Conservation (phyloP, 495 filamentous ascomycete species). For the Stereocaulon alpinum region DNA sequence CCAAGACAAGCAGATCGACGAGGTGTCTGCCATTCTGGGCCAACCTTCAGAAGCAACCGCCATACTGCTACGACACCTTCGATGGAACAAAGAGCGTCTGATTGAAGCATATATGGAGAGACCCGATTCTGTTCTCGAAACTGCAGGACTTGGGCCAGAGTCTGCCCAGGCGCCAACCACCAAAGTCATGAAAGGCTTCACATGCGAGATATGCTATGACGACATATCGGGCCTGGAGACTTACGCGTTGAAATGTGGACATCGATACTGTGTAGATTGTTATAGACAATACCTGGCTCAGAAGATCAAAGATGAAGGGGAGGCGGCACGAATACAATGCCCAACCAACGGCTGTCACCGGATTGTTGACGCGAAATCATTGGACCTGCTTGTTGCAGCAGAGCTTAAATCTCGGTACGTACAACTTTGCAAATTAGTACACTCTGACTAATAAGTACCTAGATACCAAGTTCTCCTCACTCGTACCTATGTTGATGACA, state of each 20-base stretch:
- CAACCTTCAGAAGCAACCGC: conserved; percentile 78
- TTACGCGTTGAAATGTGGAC: conserved; percentile 91
- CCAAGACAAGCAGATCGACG: conserved; percentile 74
- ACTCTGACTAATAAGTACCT: background rate
- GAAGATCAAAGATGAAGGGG: conserved; percentile 90
- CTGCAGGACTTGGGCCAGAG: conserved; percentile 65
- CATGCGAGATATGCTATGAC: conserved; percentile 94
- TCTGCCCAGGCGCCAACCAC: conserved; percentile 54
- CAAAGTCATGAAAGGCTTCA: conserved; percentile 62
- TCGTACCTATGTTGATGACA: conserved; percentile 94
- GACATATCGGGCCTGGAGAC: conserved; percentile 70
- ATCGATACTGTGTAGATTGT: conserved; percentile 91
- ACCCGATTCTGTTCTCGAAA: conserved; percentile 65
- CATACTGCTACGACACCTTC: conserved; percentile 74
- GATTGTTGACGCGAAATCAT: conserved; percentile 81
- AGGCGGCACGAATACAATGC: conserved; percentile 89
- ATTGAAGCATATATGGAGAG: conserved; percentile 93
- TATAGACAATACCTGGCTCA: conserved; percentile 82
- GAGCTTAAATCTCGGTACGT: conserved; percentile 57
- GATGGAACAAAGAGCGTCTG: conserved; percentile 92
- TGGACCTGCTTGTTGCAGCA: conserved; percentile 68
- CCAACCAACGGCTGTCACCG: conserved; percentile 77
- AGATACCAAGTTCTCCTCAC: conserved; percentile 82
- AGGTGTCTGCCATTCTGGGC: conserved; percentile 79
- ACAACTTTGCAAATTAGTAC: background rate